Evolutionary conservation across 2,329 filamentous ascomycete species (phyloP).

Genomic region (Penicillium sp.): DNA sequence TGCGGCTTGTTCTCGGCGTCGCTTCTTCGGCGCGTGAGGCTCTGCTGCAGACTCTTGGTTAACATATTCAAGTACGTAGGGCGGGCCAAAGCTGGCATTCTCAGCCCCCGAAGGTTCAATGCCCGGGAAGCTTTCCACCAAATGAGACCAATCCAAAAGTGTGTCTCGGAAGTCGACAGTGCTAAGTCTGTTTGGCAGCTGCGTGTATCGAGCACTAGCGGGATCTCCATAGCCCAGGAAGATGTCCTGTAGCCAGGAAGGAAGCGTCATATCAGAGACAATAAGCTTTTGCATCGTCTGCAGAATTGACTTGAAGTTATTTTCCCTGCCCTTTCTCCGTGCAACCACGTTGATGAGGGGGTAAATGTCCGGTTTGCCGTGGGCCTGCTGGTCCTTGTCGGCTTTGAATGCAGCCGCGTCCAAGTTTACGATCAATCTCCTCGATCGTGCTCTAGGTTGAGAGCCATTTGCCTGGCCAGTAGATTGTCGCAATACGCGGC

Average conservation of each 20-base stretch:
- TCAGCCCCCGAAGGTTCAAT: slow-evolving; percentile 75
- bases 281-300: slow-evolving; percentile 87
- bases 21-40: slow-evolving; percentile 73
- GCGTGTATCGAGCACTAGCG: slow-evolving; percentile 79
- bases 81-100: slow-evolving; percentile 74
- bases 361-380: slow-evolving; percentile 76
- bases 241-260: slow-evolving; percentile 91
- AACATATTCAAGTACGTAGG: slow-evolving; percentile 76
- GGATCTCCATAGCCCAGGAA: slow-evolving; percentile 98
- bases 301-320: slow-evolving; percentile 93
- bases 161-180: slow-evolving; percentile 90
- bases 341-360: slow-evolving; percentile 81
- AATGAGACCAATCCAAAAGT: slow-evolving; percentile 92
- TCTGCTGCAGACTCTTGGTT: slow-evolving; percentile 54
- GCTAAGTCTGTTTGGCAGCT: slow-evolving; percentile 72
- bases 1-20: slow-evolving; percentile 73
- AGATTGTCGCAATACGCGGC: slow-evolving; percentile 66
- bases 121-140: slow-evolving; percentile 84
- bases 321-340: slow-evolving; percentile 80
- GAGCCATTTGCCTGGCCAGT: slow-evolving; percentile 62
- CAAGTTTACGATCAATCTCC: slow-evolving; percentile 76
- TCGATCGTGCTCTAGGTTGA: slow-evolving; percentile 56
- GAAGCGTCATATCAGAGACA: slow-evolving; percentile 79
- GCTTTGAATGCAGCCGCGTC: slow-evolving; percentile 75
- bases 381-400: slow-evolving; percentile 66